Evolutionary conservation across 2,329 filamentous ascomycete genomes (phyloP).

Genomic region (Verticillium longisporum): DNA sequence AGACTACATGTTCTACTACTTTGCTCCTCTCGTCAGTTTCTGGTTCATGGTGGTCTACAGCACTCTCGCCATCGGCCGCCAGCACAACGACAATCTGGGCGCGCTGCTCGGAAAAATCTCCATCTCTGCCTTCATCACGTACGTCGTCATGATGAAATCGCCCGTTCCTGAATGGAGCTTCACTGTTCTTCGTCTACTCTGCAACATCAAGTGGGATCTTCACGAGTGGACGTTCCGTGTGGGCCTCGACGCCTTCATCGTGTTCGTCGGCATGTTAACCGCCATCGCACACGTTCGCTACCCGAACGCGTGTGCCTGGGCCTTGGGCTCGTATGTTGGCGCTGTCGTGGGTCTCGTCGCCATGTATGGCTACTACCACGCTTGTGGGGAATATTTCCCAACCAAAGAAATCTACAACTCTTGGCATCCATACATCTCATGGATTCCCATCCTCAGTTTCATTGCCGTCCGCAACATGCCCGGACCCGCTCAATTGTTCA

Average conservation of each 20-base stretch:
- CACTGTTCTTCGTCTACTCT: slow-evolving; percentile 27
- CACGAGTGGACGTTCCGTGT: slow-evolving; percentile 43
- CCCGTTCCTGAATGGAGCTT: slow-evolving; percentile 13
- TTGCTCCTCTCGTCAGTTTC: slow-evolving; percentile 50
- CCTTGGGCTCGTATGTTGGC: neutral
- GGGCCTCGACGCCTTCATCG: slow-evolving; percentile 44
- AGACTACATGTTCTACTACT: slow-evolving; percentile 45
- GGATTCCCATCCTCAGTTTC: slow-evolving; percentile 45
- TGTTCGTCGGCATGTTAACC: slow-evolving; percentile 48
- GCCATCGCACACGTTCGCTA: slow-evolving; percentile 25
- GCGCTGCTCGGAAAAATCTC: slow-evolving; percentile 40
- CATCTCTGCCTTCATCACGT: slow-evolving; percentile 31
- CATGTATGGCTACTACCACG: neutral
- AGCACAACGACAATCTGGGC: slow-evolving; percentile 32
- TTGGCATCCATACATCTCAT: slow-evolving; percentile 46
- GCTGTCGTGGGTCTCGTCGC: neutral
- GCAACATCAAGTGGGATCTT: slow-evolving; percentile 39
- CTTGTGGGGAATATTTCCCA: neutral
- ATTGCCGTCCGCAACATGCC: slow-evolving; percentile 42
- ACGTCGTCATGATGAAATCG: slow-evolving; percentile 25
- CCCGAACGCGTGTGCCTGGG: neutral
- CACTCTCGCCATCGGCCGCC: slow-evolving; percentile 37
- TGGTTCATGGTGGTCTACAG: slow-evolving; percentile 53
- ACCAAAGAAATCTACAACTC: slow-evolving; percentile 33
- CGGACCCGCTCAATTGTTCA: slow-evolving; percentile 8